Conservation (phyloP, 164 flowering plant species). For the Sedum album region DNA sequence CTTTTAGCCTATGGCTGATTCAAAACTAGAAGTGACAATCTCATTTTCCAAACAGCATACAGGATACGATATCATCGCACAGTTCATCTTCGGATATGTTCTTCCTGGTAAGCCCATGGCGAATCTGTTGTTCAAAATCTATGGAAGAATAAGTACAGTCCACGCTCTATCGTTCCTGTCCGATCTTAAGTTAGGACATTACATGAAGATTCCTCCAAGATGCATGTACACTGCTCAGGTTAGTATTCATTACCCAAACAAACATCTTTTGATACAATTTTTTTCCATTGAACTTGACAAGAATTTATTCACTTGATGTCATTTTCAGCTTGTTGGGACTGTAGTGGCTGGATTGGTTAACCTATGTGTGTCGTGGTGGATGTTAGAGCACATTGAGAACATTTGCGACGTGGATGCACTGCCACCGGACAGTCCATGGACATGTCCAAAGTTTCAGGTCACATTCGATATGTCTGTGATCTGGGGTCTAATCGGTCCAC, state of each 20-base stretch:
- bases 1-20: too few relatives aligned
- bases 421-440: conserved; percentile 89
- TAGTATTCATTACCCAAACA: too few relatives aligned
- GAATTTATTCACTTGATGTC: too few relatives aligned
- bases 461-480: conserved; percentile 93
- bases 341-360: conserved; percentile 68
- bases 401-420: conserved; percentile 66
- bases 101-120: conserved; percentile 93
- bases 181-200: conserved; percentile 51
- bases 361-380: conserved; percentile 94
- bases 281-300: too few relatives aligned
- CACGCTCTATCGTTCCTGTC: conserved; percentile 88
- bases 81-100: conserved; percentile 76
- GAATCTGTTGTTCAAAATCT: conserved; percentile 84
- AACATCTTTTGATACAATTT: too few relatives aligned
- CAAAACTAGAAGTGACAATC: too few relatives aligned
- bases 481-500: conserved; percentile 93
- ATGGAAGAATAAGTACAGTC: conserved; percentile 81
- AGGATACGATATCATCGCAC: conserved; percentile 81
- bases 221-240: conserved; percentile 72
- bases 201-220: conserved; percentile 63
- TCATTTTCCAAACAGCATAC: neutral
- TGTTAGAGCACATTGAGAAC: conserved; percentile 73
- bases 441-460: too few relatives aligned
- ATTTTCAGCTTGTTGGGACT: conserved; percentile 72